A percentile compares a stretch with the other conserved stretches of the same genome.
phyloP scores from a whole-genome alignment of 2,329 filamentous ascomycete genomes.

The Tolypocladium ovalisporum region DNA sequence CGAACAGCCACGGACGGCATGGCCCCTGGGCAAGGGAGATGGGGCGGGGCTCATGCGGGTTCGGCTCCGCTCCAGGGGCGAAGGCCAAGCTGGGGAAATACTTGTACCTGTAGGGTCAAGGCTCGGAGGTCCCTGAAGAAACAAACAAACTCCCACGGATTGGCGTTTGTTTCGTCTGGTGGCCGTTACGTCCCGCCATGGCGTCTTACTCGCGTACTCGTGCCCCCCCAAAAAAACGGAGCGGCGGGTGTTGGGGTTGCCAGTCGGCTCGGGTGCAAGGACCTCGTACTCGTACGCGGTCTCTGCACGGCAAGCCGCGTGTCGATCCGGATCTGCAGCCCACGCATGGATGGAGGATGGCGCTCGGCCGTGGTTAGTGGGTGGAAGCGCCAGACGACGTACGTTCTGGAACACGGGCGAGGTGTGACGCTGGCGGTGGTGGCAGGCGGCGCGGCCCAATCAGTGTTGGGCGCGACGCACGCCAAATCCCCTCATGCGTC shows the following conservation, averaged over 20 bases:
- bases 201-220: too few species aligned
- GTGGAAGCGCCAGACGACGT: background rate
- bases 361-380: background rate
- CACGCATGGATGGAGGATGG: background rate
- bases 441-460: background rate
- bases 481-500: background rate
- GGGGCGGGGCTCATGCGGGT: background rate
- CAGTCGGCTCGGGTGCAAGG: background rate
- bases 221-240: too few species aligned
- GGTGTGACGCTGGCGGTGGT: background rate
- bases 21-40: background rate
- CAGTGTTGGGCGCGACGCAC: background rate
- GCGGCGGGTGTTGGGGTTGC: too few species aligned
- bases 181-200: too few species aligned
- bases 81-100: background rate
- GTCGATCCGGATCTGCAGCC: background rate
- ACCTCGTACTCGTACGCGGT: background rate
- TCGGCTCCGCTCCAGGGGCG: background rate
- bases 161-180: too few species aligned
- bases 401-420: background rate
- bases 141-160: too few species aligned
- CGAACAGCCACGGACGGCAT: background rate
- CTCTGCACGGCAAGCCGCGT: background rate
- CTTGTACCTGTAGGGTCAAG: too few species aligned
- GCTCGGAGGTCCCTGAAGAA: background rate